These are phyloP conservation scores for Spathaspora passalidarum DNA, from an alignment of 805 yeast genomes.

Conservation along the genomic window DNA sequence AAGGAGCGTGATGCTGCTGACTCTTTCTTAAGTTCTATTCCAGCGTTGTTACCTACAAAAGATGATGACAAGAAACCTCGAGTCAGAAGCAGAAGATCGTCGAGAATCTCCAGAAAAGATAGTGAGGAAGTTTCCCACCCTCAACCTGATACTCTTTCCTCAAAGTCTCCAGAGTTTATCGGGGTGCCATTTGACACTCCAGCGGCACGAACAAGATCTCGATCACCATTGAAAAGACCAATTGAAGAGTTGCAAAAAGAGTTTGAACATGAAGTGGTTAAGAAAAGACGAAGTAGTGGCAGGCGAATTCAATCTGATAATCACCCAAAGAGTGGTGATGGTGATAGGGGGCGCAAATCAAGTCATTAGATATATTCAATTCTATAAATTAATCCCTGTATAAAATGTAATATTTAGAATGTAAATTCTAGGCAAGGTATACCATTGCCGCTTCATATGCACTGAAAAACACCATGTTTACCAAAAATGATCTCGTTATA, in stretches of 20 bases:
- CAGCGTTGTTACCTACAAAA: background rate
- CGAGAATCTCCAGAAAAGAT: background rate
- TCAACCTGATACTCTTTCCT: background rate
- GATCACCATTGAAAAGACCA: constrained; percentile 31
- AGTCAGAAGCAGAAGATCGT: background rate
- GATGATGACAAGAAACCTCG: background rate
- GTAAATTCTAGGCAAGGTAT: constrained; percentile 35
- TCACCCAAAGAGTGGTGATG: constrained; percentile 4
- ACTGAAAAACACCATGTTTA: constrained; percentile 74
- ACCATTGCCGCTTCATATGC: constrained; percentile 67
- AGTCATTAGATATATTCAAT: background rate
- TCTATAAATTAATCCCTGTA: background rate
- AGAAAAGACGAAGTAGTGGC: constrained; percentile 11
- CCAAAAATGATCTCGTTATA: constrained; percentile 64
- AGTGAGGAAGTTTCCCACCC: background rate
- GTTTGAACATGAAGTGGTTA: constrained; percentile 9
- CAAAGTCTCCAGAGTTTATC: background rate
- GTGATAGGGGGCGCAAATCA: constrained; percentile 8
- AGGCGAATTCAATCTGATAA: background rate
- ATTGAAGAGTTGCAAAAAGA: constrained; percentile 15
- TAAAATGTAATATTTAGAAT: background rate
- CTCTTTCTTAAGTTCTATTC: background rate
- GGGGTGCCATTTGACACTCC: constrained; percentile 12
- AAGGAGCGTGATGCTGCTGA: background rate
- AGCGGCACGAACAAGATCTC: constrained; percentile 31